A percentile compares a stretch with the other conserved stretches of the same genome.
phyloP scores from a whole-genome alignment of 1,284 basidiomycete genomes.

The Austroboletus rostrupii region DNA sequence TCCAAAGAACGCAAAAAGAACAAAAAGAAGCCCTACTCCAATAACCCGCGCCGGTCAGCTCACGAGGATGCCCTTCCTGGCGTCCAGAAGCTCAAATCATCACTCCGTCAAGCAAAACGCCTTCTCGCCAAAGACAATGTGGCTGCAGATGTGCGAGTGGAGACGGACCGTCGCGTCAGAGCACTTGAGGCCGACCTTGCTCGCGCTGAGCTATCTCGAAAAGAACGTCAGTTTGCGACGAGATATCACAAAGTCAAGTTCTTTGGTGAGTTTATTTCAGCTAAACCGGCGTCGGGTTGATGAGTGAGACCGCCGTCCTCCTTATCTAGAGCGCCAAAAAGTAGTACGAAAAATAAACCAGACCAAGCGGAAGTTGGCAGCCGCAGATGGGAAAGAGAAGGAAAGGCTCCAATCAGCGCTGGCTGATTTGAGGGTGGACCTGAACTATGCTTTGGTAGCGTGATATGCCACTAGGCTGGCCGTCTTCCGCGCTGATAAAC shows the following conservation, averaged over 20 bases:
- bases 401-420: constrained; percentile 49
- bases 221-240: constrained; percentile 69
- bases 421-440: constrained; percentile 63
- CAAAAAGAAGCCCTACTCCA: constrained; percentile 14
- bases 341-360: constrained; percentile 69
- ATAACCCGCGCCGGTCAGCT: constrained; percentile 19
- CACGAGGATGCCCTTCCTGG: constrained; percentile 42
- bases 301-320: background rate
- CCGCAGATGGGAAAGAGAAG: constrained; percentile 35
- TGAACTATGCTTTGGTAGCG: constrained; percentile 80
- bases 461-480: background rate
- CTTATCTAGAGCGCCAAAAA: constrained; percentile 70
- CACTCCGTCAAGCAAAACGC: constrained; percentile 73
- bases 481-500: constrained; percentile 4
- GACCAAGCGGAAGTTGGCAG: constrained; percentile 47
- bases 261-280: constrained; percentile 58
- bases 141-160: constrained; percentile 72
- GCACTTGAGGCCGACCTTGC: constrained; percentile 74
- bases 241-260: constrained; percentile 87
- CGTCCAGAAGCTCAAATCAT: constrained; percentile 76
- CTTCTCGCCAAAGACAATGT: constrained; percentile 79
- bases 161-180: constrained; percentile 72
- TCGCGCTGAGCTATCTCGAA: constrained; percentile 51
- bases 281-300: background rate
- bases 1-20: constrained; percentile 19